A percentile compares a stretch with the other conserved stretches of the same genome.
Conservation (phyloP, 2,329 filamentous ascomycete genomes). For the Thielaviopsis musarum region DNA sequence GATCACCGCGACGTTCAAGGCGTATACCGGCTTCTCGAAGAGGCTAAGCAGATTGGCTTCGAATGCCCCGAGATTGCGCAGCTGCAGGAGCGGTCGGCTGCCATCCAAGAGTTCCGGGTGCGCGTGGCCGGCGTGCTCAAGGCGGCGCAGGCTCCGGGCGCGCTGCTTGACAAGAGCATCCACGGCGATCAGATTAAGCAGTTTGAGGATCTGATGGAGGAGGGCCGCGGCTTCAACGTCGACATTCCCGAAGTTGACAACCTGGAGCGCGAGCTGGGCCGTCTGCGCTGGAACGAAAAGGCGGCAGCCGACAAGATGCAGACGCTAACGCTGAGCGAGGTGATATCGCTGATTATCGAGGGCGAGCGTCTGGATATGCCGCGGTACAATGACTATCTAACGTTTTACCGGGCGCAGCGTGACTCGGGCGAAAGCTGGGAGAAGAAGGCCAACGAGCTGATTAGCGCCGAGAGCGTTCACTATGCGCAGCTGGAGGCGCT, state of each 20-base stretch:
- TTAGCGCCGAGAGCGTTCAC: conserved; percentile 79
- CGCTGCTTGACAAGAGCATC: conserved; percentile 23
- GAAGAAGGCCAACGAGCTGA: conserved; percentile 77
- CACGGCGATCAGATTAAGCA: conserved; percentile 47
- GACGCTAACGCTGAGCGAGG: conserved; percentile 59
- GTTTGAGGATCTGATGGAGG: conserved; percentile 83
- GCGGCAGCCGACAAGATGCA: conserved; percentile 47
- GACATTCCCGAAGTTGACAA: conserved; percentile 78
- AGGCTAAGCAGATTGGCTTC: conserved; percentile 78
- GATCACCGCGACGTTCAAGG: conserved; percentile 81
- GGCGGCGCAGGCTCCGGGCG: conserved; percentile 17
- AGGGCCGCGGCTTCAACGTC: conserved; percentile 76
- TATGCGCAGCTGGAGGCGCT: conserved; percentile 89
- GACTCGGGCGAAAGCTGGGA: conserved; percentile 76
- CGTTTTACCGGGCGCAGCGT: conserved; percentile 59
- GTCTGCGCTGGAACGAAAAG: conserved; percentile 76
- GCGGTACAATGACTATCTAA: conserved; percentile 62
- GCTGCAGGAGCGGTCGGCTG: conserved; percentile 68
- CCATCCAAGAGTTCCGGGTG: conserved; percentile 70
- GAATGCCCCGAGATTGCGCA: conserved; percentile 82
- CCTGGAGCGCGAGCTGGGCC: conserved; percentile 63
- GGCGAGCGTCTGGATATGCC: conserved; percentile 64
- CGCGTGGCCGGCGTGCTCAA: conserved; percentile 55
- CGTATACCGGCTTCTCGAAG: conserved; percentile 65
- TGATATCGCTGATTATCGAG: conserved; percentile 60